Evolutionary conservation across 1,284 basidiomycete species (phyloP), one percentile per base, ranked within the genome.

Genomic region (Ustilago xerochloae): DNA sequence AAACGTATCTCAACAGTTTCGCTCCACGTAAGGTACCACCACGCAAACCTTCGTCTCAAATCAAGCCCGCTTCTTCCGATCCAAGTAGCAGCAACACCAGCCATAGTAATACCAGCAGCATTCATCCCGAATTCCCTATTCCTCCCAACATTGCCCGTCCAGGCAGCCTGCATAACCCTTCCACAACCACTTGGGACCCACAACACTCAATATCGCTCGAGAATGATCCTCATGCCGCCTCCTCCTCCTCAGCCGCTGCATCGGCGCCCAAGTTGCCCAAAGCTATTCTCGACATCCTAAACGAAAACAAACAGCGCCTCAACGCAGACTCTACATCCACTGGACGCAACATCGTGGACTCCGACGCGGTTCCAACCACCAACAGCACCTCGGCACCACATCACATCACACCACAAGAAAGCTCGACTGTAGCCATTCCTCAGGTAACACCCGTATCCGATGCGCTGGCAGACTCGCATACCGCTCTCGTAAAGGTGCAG

Each of bases 401-500:
- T 65, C 57, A 66, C 67, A 53, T 72, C 51, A 80, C 85, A 48
- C 76, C 85, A 54, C 54, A 80, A 45, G 86, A 86, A 45, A 65
- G 86, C 87, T 22, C 70, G 13, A 70, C 72, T 20, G 63, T 63
- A 4, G 63, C 75, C 51, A 76, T 67, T 39, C 71, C 69, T 8
- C 59, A 53, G 33, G 55, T 70, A 18, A 66, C 73, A 12, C 63
- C 68, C 13, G 64, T 63, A 8, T 64, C 69, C 5, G 64, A 70
- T 35, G 55, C 72, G 4, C 35, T 65, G 43, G 69, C 76, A 22
- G 73, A 77, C 58, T 68, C 78, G 18, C 91, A 92, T 61, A 94
- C 93, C 1, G 94, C 94, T 1, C 89, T 99, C 9, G 95, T 99
- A 82, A 99, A 99, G 85, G 87, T 99, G 13, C 97, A 99, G 85